Percentiles rank a stretch among this genome's conserved stretches.
These are phyloP conservation scores for Aspergillus funiculosus DNA, from an alignment of 495 filamentous ascomycete genomes.

Conservation along the genomic window DNA sequence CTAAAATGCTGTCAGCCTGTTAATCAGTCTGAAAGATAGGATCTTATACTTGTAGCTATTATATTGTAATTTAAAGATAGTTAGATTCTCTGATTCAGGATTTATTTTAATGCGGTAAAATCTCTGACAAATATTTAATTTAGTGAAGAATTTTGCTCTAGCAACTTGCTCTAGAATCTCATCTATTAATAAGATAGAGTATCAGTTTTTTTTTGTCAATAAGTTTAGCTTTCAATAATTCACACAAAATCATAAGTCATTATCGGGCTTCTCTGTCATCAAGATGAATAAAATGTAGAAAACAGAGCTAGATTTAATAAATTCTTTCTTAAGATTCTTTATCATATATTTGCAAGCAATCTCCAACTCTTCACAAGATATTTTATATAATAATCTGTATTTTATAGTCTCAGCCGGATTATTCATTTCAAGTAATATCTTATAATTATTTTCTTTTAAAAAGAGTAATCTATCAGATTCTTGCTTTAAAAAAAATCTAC, in stretches of 20 bases:
- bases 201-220: constrained; percentile 38
- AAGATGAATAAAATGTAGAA: constrained; percentile 27
- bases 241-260: constrained; percentile 36
- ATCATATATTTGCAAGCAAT: neutral
- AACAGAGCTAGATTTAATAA: constrained; percentile 33
- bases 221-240: constrained; percentile 42
- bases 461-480: too few species aligned
- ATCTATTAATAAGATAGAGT: constrained; percentile 41
- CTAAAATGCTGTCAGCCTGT: constrained; percentile 22
- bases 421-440: too few species aligned
- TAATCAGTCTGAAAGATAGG: constrained; percentile 16
- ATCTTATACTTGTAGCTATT: constrained; percentile 24
- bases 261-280: constrained; percentile 30
- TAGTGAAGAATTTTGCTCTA: constrained; percentile 35
- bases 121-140: constrained; percentile 38
- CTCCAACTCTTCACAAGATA: neutral
- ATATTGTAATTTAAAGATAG: constrained; percentile 27
- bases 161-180: constrained; percentile 31
- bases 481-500: too few species aligned
- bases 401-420: too few species aligned
- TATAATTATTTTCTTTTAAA: too few species aligned
- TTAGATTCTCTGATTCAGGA: constrained; percentile 26
- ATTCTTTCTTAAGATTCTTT: constrained; percentile 14
- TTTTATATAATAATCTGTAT: too few species aligned
- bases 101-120: constrained; percentile 35